Evolutionary conservation across 1,139 yeast genomes (phyloP).

Genomic region (Zygoascus hellenicus): DNA sequence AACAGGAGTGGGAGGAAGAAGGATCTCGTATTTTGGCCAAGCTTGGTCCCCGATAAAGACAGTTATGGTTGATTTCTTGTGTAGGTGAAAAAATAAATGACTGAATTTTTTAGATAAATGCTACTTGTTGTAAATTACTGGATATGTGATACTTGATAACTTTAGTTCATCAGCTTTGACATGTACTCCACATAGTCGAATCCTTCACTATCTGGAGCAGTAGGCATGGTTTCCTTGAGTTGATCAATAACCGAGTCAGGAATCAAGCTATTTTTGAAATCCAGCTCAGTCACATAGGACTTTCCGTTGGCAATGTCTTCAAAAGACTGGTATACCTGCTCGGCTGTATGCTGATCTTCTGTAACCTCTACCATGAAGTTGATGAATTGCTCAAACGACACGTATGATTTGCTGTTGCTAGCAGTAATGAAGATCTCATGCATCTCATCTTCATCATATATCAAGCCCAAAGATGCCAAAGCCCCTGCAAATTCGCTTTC

Average conservation of each 20-base stretch:
- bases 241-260: slow-evolving; percentile 34
- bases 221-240: slow-evolving; percentile 31
- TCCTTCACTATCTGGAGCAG: slow-evolving; percentile 25
- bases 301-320: slow-evolving; percentile 39
- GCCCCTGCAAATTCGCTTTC: slow-evolving; percentile 39
- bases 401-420: slow-evolving; percentile 25
- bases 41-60: slow-evolving; percentile 81
- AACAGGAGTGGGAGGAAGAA: slow-evolving; percentile 96
- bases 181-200: slow-evolving; percentile 33
- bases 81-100: background rate
- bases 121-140: background rate
- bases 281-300: slow-evolving; percentile 38
- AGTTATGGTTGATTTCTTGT: background rate
- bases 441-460: slow-evolving; percentile 35
- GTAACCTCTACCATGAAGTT: slow-evolving; percentile 38
- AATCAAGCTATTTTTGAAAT: slow-evolving; percentile 35
- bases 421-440: slow-evolving; percentile 34
- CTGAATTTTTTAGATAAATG: background rate
- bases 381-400: slow-evolving; percentile 38
- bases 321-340: slow-evolving; percentile 38
- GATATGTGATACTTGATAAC: background rate
- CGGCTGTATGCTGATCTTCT: slow-evolving; percentile 38
- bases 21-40: slow-evolving; percentile 80
- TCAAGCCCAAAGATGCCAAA: slow-evolving; percentile 37
- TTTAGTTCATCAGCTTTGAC: slow-evolving; percentile 15